phyloP scores from a whole-genome alignment of 140 eudicot species.

The Senecio squalidus region DNA sequence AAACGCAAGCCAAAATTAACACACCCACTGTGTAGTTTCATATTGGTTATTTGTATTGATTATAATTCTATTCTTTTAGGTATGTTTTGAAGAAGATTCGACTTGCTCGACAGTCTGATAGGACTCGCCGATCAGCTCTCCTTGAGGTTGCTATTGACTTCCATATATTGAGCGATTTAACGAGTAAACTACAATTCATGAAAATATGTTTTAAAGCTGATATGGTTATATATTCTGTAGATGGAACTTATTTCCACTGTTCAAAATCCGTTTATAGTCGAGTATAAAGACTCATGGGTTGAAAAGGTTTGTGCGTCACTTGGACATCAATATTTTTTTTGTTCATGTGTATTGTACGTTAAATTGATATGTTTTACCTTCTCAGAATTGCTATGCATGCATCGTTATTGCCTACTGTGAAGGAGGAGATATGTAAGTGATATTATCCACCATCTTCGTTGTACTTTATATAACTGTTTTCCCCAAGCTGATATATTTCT shows the following conservation, averaged over 20 bases:
- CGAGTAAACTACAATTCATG: not conserved
- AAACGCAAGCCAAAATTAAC: too few relatives aligned
- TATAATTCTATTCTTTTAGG: conserved; percentile 27
- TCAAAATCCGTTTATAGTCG: conserved; percentile 80
- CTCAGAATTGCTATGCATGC: conserved; percentile 94
- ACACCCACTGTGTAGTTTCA: too few relatives aligned
- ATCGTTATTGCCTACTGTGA: conserved; percentile 94
- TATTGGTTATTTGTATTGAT: conserved; percentile 2
- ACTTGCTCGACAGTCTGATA: conserved; percentile 96
- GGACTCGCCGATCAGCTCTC: conserved; percentile 95
- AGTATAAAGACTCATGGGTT: conserved; percentile 99
- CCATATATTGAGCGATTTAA: not conserved
- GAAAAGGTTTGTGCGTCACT: conserved; percentile 67
- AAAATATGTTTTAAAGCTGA: not conserved
- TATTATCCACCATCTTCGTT: not conserved
- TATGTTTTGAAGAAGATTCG: conserved; percentile 95
- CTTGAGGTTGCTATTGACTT: conserved; percentile 54
- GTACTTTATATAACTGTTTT: not conserved
- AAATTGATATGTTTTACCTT: not conserved
- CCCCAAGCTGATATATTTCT: not conserved
- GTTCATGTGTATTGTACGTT: not conserved
- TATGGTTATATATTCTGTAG: conserved; percentile 37
- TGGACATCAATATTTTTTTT: not conserved
- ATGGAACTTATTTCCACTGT: conserved; percentile 89
- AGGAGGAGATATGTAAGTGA: conserved; percentile 97